These are phyloP conservation scores for Jacaranda copaia DNA, from an alignment of 257 asterid species.

Conservation along the genomic window DNA sequence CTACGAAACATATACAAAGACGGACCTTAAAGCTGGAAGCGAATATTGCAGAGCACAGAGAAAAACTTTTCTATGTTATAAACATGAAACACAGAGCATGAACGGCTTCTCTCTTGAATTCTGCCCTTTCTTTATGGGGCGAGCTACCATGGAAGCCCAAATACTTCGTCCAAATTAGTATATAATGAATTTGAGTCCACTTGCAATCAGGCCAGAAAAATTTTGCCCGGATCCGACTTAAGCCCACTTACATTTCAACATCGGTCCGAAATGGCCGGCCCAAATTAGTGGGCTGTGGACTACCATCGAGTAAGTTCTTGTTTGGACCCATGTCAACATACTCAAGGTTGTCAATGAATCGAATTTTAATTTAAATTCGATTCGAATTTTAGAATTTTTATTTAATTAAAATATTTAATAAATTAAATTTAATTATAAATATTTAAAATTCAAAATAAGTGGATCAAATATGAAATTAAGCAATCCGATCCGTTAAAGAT, in stretches of 20 bases:
- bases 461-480: too few species aligned
- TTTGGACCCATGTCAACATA: background rate
- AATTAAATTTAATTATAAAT: too few species aligned
- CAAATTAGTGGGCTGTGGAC: background rate
- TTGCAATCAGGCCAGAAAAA: background rate
- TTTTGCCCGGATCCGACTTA: too few species aligned
- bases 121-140: conserved; percentile 3
- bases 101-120: background rate
- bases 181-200: background rate
- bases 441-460: too few species aligned
- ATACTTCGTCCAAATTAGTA: background rate
- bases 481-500: too few species aligned
- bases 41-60: conserved; percentile 19
- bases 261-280: background rate
- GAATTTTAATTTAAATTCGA: too few species aligned
- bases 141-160: conserved; percentile 1
- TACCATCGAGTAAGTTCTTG: background rate
- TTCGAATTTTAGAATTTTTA: too few species aligned
- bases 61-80: background rate
- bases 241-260: background rate
- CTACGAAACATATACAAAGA: background rate
- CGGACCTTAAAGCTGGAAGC: conserved; percentile 26
- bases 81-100: background rate
- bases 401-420: too few species aligned
- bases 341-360: too few species aligned